Evolutionary conservation across 768 basidiomycete genomes (phyloP).

Genomic region (Boletus vinaceobasis): DNA sequence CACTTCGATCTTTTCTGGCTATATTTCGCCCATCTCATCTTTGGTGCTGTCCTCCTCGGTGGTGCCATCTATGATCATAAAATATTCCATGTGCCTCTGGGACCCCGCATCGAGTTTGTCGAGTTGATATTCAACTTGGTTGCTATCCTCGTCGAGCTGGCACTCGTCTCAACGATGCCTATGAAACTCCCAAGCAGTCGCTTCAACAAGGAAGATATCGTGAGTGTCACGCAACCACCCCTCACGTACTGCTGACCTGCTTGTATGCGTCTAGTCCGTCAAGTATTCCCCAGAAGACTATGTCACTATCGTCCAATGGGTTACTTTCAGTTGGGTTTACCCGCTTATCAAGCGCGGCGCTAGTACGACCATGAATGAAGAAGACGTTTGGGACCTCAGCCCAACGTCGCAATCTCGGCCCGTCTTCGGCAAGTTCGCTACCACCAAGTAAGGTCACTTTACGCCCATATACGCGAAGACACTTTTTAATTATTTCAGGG

Average conservation of each 20-base stretch:
- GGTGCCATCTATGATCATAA: slow-evolving; percentile 51
- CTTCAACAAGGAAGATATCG: slow-evolving; percentile 57
- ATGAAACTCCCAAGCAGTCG: slow-evolving; percentile 56
- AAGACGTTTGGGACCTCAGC: slow-evolving; percentile 70
- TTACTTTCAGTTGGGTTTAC: slow-evolving; percentile 68
- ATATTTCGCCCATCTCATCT: slow-evolving; percentile 47
- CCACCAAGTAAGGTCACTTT: slow-evolving; percentile 17
- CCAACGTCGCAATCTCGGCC: slow-evolving; percentile 65
- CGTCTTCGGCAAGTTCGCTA: slow-evolving; percentile 49
- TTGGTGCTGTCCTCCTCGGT: slow-evolving; percentile 48
- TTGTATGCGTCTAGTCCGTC: slow-evolving; percentile 16
- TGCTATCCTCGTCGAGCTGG: slow-evolving; percentile 41
- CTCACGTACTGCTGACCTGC: not conserved
- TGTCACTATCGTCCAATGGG: slow-evolving; percentile 66
- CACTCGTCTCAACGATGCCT: slow-evolving; percentile 59
- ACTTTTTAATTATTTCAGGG: slow-evolving; percentile 11
- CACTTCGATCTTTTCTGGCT: slow-evolving; percentile 63
- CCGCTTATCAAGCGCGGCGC: slow-evolving; percentile 56
- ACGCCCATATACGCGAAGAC: not conserved
- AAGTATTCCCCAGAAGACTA: slow-evolving; percentile 65
- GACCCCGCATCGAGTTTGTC: slow-evolving; percentile 25
- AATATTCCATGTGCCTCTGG: slow-evolving; percentile 43
- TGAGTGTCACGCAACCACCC: slow-evolving; percentile 33
- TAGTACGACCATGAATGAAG: slow-evolving; percentile 57
- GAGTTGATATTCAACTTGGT: slow-evolving; percentile 42